Base-by-base conservation (phyloP, 495 filamentous ascomycete species). In the Margaritispora aquatica region DNA sequence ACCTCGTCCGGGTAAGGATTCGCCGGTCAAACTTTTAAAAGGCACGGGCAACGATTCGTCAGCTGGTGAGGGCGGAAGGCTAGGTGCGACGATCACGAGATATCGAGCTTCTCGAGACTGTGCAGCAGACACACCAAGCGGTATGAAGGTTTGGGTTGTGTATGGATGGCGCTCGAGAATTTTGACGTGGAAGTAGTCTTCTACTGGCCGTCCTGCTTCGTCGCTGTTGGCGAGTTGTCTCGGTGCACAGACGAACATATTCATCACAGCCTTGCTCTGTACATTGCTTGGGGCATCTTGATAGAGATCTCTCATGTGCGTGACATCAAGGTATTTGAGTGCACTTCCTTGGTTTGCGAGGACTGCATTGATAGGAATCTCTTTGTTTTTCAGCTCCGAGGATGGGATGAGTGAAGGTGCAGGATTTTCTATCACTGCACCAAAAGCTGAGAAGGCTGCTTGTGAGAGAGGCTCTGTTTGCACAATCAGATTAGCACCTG, bases 111-210 rank as follows among this genome's bases (percentile, higher is more conserved):
- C 64, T 1, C 60, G 29, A 0, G 56, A 51, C 17, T 67, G 61
- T 15, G 67, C 1, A 61, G 62, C 63, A 23, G 76, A 73, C 11
- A 88, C 69, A 55, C 84, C 84, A 19, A 96, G 74, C 0, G 94
- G 94, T 38, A 89, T 81, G 71, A 98, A 97, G 0, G 91, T 95
- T 70, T 98, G 94, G 23, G 88, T 87, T 19, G 94, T 96, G 74
- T 82, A 97, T 0, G 94, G 95, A 69, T 98, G 94, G 22, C 95
- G 85, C 70, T 98, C 94, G 41, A 98, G 84, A 57, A 96, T 84
- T 5, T 74, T 69, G 47, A 96, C 80, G 34, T 84, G 75, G 69
- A 96, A 89, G 38, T 84, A 70, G 4, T 62, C 65, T 23, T 52
- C 34, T 20, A 31, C 54, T 1, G 24, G 21, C 1, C 23, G 36